These are phyloP conservation scores for Hygrophila difformis DNA, from an alignment of 257 asterid genomes.

Conservation along the genomic window DNA sequence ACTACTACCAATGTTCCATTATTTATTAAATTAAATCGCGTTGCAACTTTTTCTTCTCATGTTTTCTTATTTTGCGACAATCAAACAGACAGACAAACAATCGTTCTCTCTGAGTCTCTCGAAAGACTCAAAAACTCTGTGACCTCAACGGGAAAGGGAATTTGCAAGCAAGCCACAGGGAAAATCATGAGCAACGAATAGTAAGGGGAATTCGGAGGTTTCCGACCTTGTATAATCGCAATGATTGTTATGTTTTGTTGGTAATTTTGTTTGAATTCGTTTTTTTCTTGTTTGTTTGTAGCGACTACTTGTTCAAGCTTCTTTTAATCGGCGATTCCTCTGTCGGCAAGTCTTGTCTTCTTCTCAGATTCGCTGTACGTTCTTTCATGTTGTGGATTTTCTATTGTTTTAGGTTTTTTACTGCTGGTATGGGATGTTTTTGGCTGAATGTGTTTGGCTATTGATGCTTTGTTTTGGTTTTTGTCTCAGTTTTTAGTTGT, in stretches of 20 bases:
- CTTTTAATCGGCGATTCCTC: constrained; percentile 33
- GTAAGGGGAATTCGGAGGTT: constrained; percentile 17
- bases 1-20: too few relatives aligned
- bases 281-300: constrained; percentile 4
- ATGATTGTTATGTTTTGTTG: neutral
- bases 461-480: too few relatives aligned
- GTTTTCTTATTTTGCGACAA: too few relatives aligned
- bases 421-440: neutral
- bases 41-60: too few relatives aligned
- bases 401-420: neutral
- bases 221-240: neutral
- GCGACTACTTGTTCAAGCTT: constrained; percentile 39
- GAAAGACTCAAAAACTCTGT: too few relatives aligned
- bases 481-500: too few relatives aligned
- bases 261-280: neutral
- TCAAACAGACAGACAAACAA: too few relatives aligned
- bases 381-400: neutral
- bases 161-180: too few relatives aligned
- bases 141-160: too few relatives aligned
- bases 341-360: constrained; percentile 39
- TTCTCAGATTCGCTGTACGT: constrained; percentile 36
- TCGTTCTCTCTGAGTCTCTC: too few relatives aligned
- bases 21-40: too few relatives aligned
- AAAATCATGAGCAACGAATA: constrained; percentile 29
- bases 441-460: neutral